Conservation (phyloP, 208 protist species). For the Tritrichomonas foetus region DNA sequence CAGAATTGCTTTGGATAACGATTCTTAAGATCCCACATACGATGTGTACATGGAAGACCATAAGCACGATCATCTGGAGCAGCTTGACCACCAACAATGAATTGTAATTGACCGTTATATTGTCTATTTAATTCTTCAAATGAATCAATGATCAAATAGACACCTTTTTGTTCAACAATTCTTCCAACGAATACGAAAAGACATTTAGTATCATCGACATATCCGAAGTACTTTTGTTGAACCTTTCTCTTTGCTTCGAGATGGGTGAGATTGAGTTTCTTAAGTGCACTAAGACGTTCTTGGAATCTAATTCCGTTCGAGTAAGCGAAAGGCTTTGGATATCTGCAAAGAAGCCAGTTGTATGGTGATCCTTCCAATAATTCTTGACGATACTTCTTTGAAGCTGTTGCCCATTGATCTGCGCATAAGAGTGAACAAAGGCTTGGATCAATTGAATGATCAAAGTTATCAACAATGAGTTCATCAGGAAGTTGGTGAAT, state of each 20-base stretch:
- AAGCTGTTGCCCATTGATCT: slow-evolving; percentile 36
- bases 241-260: not conserved
- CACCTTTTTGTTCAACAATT: slow-evolving; percentile 34
- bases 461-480: slow-evolving; percentile 11
- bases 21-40: slow-evolving; percentile 26
- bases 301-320: slow-evolving; percentile 9
- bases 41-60: not conserved
- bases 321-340: slow-evolving; percentile 17
- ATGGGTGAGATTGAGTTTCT: not conserved
- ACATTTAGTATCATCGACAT: not conserved
- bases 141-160: slow-evolving; percentile 19
- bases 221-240: slow-evolving; percentile 31
- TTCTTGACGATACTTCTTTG: slow-evolving; percentile 28
- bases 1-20: not conserved
- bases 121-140: slow-evolving; percentile 22
- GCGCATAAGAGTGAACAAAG: not conserved
- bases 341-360: not conserved
- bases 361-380: not conserved
- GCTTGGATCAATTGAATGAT: slow-evolving; percentile 28
- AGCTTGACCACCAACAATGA: slow-evolving; percentile 31
- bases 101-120: not conserved
- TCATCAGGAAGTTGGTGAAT: slow-evolving; percentile 30
- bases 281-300: not conserved
- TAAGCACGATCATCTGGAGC: slow-evolving; percentile 5
- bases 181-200: slow-evolving; percentile 31